Base-by-base conservation (phyloP, 1,139 yeast species). In the Nakaseomyces glabratus region DNA sequence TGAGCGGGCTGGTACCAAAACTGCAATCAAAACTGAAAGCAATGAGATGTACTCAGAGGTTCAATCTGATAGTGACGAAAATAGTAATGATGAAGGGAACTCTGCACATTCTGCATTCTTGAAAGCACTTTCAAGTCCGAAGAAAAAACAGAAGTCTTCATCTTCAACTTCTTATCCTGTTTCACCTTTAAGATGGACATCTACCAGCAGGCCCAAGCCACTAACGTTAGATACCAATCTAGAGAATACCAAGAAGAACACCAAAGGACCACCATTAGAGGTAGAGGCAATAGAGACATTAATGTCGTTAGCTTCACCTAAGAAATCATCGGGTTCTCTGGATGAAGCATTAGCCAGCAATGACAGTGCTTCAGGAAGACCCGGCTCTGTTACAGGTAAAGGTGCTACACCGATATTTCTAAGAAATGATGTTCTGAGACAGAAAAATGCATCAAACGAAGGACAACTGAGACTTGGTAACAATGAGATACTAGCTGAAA, bases 251-350 rank as follows among this genome's bases (percentile, higher is more conserved):
- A 18, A 15, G 26, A 14, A 9, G 28, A 35, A 19, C 33, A 26
- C 30, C 14, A 26, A 41, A 17, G 48, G 38, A 24, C 46, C 44
- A n/a, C 53, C 56, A 8, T 51, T 58, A 6, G 69, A 66, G 42
- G 69, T 60, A 2, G 71, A 65, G 36, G 71, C 71, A 2, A 60
- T 66, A 6, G 69, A 65, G 40, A 63, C 68, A 4, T 44, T 67
- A 18, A 66, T 67, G 68, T 65, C 68, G 9, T 48, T 67, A 24
- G 58, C 70, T 3, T 63, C 70, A 10, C 71, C 72, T 4, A 57
- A 58, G 34, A 51, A 51, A 24, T 33, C 51, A 4, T 43, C 28
- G 36, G 42, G 40, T 14, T 36, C 42, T 7, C 35, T 28, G 20
- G 42, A 31, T 14, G 30, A 26, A 21, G 40, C 35, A 21, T 35